phyloP scores from a whole-genome alignment of 345 rosid species.

The Mangifera indica region DNA sequence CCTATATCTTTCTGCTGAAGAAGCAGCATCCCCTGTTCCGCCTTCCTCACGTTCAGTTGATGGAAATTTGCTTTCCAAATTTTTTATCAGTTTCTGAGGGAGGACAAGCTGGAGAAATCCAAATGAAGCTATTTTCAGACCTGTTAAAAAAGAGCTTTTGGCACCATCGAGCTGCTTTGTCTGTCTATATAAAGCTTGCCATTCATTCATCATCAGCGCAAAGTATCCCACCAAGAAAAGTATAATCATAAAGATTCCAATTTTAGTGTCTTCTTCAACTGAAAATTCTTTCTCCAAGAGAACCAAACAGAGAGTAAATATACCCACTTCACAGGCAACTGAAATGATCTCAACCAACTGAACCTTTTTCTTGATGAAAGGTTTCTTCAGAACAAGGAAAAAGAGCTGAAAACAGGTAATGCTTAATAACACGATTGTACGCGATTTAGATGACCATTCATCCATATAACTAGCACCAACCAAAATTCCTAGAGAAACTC shows the following conservation, averaged over 20 bases:
- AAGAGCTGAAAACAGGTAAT: slow-evolving; percentile 82
- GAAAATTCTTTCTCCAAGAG: slow-evolving; percentile 45
- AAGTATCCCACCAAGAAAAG: slow-evolving; percentile 69
- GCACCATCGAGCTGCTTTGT: slow-evolving; percentile 53
- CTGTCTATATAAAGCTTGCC: slow-evolving; percentile 72
- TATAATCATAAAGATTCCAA: slow-evolving; percentile 64
- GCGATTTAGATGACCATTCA: slow-evolving; percentile 46
- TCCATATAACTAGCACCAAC: slow-evolving; percentile 64
- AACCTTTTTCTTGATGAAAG: slow-evolving; percentile 86
- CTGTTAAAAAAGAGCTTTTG: slow-evolving; percentile 45
- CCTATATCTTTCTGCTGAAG: slow-evolving; percentile 46
- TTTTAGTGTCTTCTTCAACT: slow-evolving; percentile 34
- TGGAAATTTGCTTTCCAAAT: slow-evolving; percentile 46
- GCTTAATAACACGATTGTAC: slow-evolving; percentile 51
- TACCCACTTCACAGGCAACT: slow-evolving; percentile 54
- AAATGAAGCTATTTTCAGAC: slow-evolving; percentile 58
- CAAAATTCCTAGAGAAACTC: slow-evolving; percentile 60
- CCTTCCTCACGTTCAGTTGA: slow-evolving; percentile 22
- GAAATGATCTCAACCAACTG: slow-evolving; percentile 84
- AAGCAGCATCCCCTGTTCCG: slow-evolving; percentile 35
- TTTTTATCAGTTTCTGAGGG: slow-evolving; percentile 48
- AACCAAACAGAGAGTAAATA: slow-evolving; percentile 50
- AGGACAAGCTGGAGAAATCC: slow-evolving; percentile 55
- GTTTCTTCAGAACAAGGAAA: slow-evolving; percentile 83
- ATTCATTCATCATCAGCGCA: slow-evolving; percentile 58